phyloP scores from a whole-genome alignment of 2,329 filamentous ascomycete genomes.

The Calonectria naviculata region DNA sequence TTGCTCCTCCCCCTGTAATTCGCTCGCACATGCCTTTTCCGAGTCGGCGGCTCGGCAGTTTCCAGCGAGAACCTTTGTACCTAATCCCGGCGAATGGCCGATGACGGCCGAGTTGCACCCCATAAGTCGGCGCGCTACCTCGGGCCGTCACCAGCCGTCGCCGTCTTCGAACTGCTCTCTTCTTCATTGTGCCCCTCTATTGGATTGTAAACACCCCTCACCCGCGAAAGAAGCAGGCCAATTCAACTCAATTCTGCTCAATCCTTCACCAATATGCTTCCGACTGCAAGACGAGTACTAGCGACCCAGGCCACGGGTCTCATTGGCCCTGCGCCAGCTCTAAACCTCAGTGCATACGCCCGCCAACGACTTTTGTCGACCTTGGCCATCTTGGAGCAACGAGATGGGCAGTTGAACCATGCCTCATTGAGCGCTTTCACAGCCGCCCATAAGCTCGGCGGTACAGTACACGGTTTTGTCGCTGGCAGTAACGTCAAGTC shows the following conservation, averaged over 20 bases:
- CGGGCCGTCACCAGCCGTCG: conserved; percentile 53
- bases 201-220: conserved; percentile 15
- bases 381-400: conserved; percentile 91
- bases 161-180: conserved; percentile 27
- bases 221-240: conserved; percentile 24
- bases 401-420: conserved; percentile 85
- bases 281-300: conserved; percentile 42
- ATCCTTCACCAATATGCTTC: conserved; percentile 43
- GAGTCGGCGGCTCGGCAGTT: conserved; percentile 36
- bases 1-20: background rate
- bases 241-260: conserved; percentile 25
- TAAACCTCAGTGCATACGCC: conserved; percentile 44
- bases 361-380: conserved; percentile 77
- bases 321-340: conserved; percentile 39
- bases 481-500: conserved; percentile 82
- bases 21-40: conserved; percentile 21
- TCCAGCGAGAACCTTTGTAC: conserved; percentile 29
- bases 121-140: conserved; percentile 42
- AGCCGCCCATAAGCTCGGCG: conserved; percentile 88
- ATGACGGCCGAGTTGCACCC: conserved; percentile 36
- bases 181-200: conserved; percentile 9
- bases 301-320: conserved; percentile 39
- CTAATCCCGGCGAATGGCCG: conserved; percentile 40
- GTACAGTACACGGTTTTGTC: conserved; percentile 86
- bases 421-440: conserved; percentile 87